Evolutionary conservation across 1,284 basidiomycete genomes (phyloP), one percentile per base, ranked within the genome.

Genomic region (Tilletiopsis washingtonensis): DNA sequence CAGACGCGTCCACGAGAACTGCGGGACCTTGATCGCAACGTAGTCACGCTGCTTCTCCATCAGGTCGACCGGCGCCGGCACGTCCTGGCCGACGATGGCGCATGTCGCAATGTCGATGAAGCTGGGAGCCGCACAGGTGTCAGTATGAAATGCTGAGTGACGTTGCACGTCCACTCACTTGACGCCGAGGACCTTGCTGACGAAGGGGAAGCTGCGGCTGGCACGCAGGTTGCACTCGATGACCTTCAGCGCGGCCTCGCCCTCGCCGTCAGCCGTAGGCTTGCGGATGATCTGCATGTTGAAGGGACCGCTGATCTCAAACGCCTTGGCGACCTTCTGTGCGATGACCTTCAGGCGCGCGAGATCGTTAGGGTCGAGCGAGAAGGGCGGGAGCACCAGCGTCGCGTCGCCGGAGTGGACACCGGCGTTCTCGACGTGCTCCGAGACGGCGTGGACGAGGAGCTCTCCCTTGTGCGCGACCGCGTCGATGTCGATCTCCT

Each of bases 261-360:
- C 79, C 52, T 74, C 74, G 21, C 81, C 77, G 45, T 79, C 80
- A 24, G 74, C 67, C 7, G 81, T 75, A 2, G 83, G 81, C 76
- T 91, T 90, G 71, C 87, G 84, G 76, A 99, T 98, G 75, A 99
- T 82, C 76, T 99, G 94, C 91, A 99, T 98, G 77, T 99, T 98
- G 83, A 84, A 98, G 5, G 94, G 94, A 20, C 94, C 93, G 24
- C 89, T 93, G 54, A 99, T 97, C 69, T 96, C 80, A 75, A 97
- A 94, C 1, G 91, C 93, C 47, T 81, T 79, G 40, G 90, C 94
- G 55, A 98, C 91, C 77, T 96, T 96, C 76, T 89, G 82, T 0
- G 93, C 89, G 59, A 98, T 96, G 14, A 71, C 68, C 79, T 96
- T 98, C 59, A 96, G 78, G 53, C 91, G 86, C 12, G 78, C 79